Base-by-base conservation (phyloP, 2,329 filamentous ascomycete species). In the Diaporthe vexans region DNA sequence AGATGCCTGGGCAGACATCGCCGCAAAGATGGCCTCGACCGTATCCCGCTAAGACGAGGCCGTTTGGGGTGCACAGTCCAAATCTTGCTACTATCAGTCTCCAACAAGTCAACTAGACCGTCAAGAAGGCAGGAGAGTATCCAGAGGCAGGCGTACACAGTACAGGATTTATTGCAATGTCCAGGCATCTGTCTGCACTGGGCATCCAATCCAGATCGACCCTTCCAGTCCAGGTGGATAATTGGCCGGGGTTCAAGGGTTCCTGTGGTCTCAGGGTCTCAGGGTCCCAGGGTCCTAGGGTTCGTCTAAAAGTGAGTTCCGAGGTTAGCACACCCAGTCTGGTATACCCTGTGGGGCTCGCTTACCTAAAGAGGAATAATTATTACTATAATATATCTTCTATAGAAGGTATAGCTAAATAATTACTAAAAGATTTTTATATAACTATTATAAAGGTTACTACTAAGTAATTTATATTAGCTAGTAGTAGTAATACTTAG, bases 191-290 rank as follows among this genome's bases (percentile, higher is more conserved):
- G n/a, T 17, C 15, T 6, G 29, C 29, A 33, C 29, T 33, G 29
- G 29, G 17, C n/a, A 59, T 7, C 9, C n/a, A 61, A 59, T 7
- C 9, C n/a, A 61, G 58, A 61, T 61, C 58, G 35, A 43, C 15
- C 35, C 37, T 43, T 61, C 58, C 58, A 29, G 58, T 61, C 58
- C n/a, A 26, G n/a, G 37, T 61, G 58, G 58, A 4, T 61, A 43
- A 11, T 24, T 13, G 58, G 58, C 58, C 58, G 13, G 58, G 37
- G 15, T 43, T 29, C 37, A 40, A 43, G 58, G 58, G 58, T 46
- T 24, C n/a, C 37, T 8, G n/a, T 21, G 29, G 33, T 24, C 57
- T 9, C 57, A 46, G 37, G 58, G 58, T 43, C 10, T n/a, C 29
- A 33, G 29, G 29, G 29, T 33, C 29, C 29, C n/a, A n/a, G n/a